Evolutionary conservation across 306 rosid genomes (phyloP), one percentile per base, ranked within the genome.

Genomic region (Nissolia schottii): DNA sequence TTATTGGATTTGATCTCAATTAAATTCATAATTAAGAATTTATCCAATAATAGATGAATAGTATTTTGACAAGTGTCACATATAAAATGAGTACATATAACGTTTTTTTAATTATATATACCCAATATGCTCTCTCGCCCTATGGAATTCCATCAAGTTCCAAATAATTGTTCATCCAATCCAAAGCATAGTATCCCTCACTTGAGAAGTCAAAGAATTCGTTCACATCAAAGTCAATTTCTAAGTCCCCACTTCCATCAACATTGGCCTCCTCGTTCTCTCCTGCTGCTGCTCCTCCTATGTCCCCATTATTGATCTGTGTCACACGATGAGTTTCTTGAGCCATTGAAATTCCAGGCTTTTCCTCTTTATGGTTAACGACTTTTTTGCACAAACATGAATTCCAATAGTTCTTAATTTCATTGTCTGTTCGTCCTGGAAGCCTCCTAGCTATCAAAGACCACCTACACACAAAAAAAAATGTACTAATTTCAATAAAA

Each of bases 371-470:
- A 13, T 15, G 24, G 7, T 28, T 57, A 28, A 29, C n/a, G n/a
- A n/a, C 64, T 16, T 57, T 57, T 16, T 57, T 57, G 25, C 64
- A n/a, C 64, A 57, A 29, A 29, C 38, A 29, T 6, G 87, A 83
- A 76, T 79, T 83, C 87, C 87, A 83, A 16, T 83, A 79, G 28
- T 83, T 79, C 73, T 79, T 83, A 7, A 83, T 79, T 67, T 83
- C 84, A 49, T 75, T 83, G 57, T 83, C 84, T 46, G 87, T 83
- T 75, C 87, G 70, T 14, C 87, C 87, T 0, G 84, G 84, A 57
- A 83, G 74, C 35, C 87, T 71, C 31, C 79, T 81, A 5, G 87
- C 87, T 10, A 83, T 83, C 38, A 83, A 48, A 0, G 87, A 79
- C 84, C 87, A 79, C 70, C 87, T 83, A 69, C 4, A 69, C 23